A percentile compares a stretch with the other conserved stretches of the same genome.
These are phyloP conservation scores for Mycena citricolor DNA, from an alignment of 1,284 basidiomycete genomes.

Conservation along the genomic window DNA sequence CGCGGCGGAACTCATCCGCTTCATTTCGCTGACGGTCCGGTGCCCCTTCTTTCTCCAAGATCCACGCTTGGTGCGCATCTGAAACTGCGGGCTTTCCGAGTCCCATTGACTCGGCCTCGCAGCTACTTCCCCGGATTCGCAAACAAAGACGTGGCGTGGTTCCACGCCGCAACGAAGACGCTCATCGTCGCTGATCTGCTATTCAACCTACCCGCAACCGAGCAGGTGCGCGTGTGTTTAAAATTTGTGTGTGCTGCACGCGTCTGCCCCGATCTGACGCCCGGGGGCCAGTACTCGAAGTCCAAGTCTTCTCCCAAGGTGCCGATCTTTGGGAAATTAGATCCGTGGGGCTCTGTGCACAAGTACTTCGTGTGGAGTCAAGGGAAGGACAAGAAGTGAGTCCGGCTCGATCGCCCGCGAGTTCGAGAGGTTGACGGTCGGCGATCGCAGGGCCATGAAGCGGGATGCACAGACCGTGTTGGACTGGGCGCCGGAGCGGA, in stretches of 20 bases:
- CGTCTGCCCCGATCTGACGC: conserved; percentile 22
- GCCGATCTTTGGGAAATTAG: conserved; percentile 45
- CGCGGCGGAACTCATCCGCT: conserved; percentile 26
- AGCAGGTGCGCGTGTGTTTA: conserved; percentile 59
- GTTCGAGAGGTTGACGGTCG: conserved; percentile 1
- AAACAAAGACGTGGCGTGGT: conserved; percentile 89
- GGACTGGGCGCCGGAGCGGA: conserved; percentile 83
- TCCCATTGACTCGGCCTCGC: conserved; percentile 8
- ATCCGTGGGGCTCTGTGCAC: conserved; percentile 62
- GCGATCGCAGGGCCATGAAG: conserved; percentile 60
- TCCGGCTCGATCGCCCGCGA: conserved; percentile 15
- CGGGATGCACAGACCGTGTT: conserved; percentile 70
- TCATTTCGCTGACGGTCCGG: conserved; percentile 27
- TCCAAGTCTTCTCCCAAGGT: conserved; percentile 1
- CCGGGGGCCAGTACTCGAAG: conserved; percentile 38
- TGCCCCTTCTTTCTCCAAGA: conserved; percentile 39
- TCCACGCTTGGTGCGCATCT: conserved; percentile 54
- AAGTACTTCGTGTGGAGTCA: conserved; percentile 51
- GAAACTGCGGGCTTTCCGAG: conserved; percentile 8
- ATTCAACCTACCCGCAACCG: conserved; percentile 83
- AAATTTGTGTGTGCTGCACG: conserved; percentile 9
- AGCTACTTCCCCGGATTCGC: conserved; percentile 80
- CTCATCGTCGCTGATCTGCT: conserved; percentile 82
- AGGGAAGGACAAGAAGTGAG: conserved; percentile 63
- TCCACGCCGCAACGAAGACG: conserved; percentile 50